Evolutionary conservation across 2,329 filamentous ascomycete species (phyloP).

Genomic region (Tolypocladium pustulatum): DNA sequence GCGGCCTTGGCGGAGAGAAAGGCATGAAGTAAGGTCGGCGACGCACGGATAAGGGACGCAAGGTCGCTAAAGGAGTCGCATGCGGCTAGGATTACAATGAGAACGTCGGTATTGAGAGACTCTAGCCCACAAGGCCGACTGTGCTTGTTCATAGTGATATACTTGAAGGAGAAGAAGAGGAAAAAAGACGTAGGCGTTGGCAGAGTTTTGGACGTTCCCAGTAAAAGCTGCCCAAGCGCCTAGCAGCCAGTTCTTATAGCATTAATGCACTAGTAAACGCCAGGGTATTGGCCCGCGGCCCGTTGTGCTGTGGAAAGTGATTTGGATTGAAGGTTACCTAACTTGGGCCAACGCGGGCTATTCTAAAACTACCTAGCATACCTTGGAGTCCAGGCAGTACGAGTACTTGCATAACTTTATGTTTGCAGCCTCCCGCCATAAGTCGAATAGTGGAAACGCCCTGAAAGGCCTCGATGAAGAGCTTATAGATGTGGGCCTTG

Average conservation of each 20-base stretch:
- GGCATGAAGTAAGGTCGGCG: neutral
- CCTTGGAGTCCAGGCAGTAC: too few species aligned
- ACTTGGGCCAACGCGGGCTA: too few species aligned
- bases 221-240: too few species aligned
- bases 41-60: neutral
- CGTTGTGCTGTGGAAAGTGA: too few species aligned
- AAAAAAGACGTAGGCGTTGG: neutral
- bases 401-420: too few species aligned
- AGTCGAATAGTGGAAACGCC: conserved; percentile 18
- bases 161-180: neutral
- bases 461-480: conserved; percentile 12
- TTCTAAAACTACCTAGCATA: too few species aligned
- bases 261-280: too few species aligned
- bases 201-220: too few species aligned
- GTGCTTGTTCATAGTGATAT: neutral
- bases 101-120: neutral
- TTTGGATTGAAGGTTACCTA: too few species aligned
- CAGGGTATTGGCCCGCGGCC: too few species aligned
- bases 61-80: neutral
- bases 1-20: neutral
- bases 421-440: conserved; percentile 13
- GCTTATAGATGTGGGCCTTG: conserved; percentile 15
- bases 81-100: neutral
- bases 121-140: neutral
- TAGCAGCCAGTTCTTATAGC: too few species aligned